Evolutionary conservation across 331 rosid genomes (phyloP).

Genomic region (Quercus phellos): DNA sequence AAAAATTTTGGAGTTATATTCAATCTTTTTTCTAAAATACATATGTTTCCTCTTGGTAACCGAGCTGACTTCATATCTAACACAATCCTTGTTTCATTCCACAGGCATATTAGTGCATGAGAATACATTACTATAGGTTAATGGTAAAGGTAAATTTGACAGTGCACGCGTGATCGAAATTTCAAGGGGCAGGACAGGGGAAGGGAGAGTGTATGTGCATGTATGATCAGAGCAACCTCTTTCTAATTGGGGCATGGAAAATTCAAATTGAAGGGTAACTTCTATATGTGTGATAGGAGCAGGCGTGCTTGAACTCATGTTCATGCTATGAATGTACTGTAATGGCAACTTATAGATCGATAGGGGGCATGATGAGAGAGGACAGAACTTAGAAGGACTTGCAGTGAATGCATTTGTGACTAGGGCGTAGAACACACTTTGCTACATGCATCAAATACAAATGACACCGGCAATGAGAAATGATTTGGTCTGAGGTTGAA

Average conservation of each 20-base stretch:
- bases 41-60: background rate
- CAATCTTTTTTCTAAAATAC: too few species aligned
- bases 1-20: background rate
- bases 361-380: too few species aligned
- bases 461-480: background rate
- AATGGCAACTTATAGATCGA: too few species aligned
- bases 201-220: background rate
- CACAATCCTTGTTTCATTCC: background rate
- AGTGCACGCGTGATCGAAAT: background rate
- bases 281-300: background rate
- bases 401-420: background rate
- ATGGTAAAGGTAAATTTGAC: background rate
- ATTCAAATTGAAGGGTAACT: background rate
- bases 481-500: background rate
- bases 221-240: background rate
- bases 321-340: too few species aligned
- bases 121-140: background rate
- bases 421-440: background rate
- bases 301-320: too few species aligned
- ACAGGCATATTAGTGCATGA: background rate
- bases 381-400: background rate
- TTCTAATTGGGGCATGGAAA: background rate
- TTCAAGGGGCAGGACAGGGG: background rate
- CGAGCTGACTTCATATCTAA: background rate
- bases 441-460: background rate